These are phyloP conservation scores for Tephrocybe rancida DNA, from an alignment of 768 basidiomycete genomes.

Conservation along the genomic window DNA sequence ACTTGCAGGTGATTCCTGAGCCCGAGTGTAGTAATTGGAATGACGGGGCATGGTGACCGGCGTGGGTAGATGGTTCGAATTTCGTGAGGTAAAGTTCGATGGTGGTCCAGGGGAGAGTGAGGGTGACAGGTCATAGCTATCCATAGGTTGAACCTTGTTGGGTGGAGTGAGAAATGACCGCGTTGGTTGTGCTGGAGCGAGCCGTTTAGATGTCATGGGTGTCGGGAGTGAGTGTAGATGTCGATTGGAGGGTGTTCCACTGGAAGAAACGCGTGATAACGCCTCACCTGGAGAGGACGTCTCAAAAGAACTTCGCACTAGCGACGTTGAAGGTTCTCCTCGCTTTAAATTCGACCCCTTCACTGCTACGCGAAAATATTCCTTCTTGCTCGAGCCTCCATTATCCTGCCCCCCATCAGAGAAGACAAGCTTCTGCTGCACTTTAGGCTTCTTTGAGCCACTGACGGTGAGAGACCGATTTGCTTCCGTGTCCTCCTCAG, in stretches of 20 bases:
- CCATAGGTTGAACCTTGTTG: neutral
- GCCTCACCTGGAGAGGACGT: slow-evolving; percentile 8
- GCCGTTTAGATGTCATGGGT: neutral
- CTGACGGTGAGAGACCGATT: neutral
- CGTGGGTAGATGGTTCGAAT: neutral
- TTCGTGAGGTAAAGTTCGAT: neutral
- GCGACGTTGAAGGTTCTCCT: slow-evolving; percentile 7
- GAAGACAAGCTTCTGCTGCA: slow-evolving; percentile 13
- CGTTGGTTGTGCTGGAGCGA: neutral
- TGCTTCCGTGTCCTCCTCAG: slow-evolving; percentile 7
- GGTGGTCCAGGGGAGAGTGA: neutral
- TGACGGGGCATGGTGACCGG: slow-evolving; percentile 12
- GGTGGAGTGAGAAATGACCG: slow-evolving; percentile 5
- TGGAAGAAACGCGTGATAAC: neutral
- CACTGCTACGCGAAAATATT: neutral
- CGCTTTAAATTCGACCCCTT: neutral
- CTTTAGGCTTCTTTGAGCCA: slow-evolving; percentile 11
- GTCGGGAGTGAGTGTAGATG: slow-evolving; percentile 1
- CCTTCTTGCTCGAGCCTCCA: neutral
- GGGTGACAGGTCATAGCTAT: neutral
- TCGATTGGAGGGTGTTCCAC: neutral
- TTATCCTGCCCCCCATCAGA: neutral
- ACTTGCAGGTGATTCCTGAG: neutral
- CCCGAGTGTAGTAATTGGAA: neutral
- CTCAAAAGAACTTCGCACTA: neutral